Evolutionary conservation across 164 flowering plant genomes (phyloP).

Genomic region (Warburgia ugandensis): DNA sequence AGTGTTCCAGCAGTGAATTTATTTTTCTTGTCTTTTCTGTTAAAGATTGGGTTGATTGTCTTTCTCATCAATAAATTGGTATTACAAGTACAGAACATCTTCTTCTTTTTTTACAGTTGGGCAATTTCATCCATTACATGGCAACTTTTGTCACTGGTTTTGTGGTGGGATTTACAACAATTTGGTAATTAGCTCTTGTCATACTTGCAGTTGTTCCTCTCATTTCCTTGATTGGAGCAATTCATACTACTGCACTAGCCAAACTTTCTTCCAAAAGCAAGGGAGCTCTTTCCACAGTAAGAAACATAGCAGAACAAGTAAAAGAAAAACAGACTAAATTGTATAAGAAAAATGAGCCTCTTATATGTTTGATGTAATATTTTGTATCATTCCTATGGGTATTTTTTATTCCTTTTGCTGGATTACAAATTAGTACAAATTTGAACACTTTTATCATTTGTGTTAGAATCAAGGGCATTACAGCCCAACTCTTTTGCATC

Average conservation of each 20-base stretch:
- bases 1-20: too few species aligned
- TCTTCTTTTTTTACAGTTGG: conserved; percentile 49
- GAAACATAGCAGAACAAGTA: conserved; percentile 91
- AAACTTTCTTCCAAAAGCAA: conserved; percentile 82
- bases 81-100: too few species aligned
- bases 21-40: too few species aligned
- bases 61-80: too few species aligned
- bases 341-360: too few species aligned
- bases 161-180: conserved; percentile 92
- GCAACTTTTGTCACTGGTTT: conserved; percentile 94
- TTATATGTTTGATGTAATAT: too few species aligned
- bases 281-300: conserved; percentile 78
- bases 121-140: conserved; percentile 92
- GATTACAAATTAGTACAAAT: conserved; percentile 75
- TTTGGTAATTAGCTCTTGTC: conserved; percentile 88
- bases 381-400: too few species aligned
- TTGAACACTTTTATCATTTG: conserved; percentile 74
- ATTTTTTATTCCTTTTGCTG: neutral
- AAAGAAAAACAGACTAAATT: neutral
- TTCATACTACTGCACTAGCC: conserved; percentile 63
- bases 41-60: too few species aligned
- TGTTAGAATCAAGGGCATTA: conserved; percentile 80
- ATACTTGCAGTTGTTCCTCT: conserved; percentile 92
- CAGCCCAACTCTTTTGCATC: conserved; percentile 67
- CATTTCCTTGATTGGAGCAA: conserved; percentile 86